A percentile compares a stretch with the other conserved stretches of the same genome.
These are phyloP conservation scores for Candida sp. DNA, from an alignment of 1,139 yeast genomes.

Conservation along the genomic window DNA sequence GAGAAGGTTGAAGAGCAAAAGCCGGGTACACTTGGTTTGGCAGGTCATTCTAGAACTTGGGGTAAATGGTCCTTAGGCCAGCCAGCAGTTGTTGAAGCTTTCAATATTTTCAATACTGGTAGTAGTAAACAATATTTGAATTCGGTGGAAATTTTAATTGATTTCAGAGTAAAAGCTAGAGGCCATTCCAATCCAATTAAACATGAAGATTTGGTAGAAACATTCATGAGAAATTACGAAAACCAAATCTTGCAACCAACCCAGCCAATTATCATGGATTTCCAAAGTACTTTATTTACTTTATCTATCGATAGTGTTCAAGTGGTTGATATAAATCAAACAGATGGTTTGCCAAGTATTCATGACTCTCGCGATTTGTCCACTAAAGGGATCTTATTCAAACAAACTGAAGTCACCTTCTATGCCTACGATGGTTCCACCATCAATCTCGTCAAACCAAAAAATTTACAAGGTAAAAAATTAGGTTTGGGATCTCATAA, in stretches of 20 bases:
- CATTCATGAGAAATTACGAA: conserved; percentile 60
- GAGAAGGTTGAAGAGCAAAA: conserved; percentile 54
- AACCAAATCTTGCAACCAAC: conserved; percentile 88
- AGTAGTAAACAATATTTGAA: conserved; percentile 70
- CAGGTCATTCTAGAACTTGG: conserved; percentile 90
- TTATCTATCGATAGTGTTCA: conserved; percentile 67
- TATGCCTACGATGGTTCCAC: conserved; percentile 73
- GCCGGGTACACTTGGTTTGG: conserved; percentile 78
- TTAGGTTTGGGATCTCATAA: conserved; percentile 12
- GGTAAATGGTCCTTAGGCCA: conserved; percentile 84
- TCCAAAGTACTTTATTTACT: conserved; percentile 69
- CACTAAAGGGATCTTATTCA: conserved; percentile 77
- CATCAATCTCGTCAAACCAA: conserved; percentile 46
- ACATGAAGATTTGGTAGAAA: conserved; percentile 75
- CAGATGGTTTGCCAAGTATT: conserved; percentile 25
- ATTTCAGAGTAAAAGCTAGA: conserved; percentile 66
- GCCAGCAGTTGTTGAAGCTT: conserved; percentile 59
- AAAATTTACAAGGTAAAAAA: conserved; percentile 23
- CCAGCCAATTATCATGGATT: conserved; percentile 80
- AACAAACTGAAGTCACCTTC: conserved; percentile 75
- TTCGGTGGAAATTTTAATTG: conserved; percentile 73
- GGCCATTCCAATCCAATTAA: conserved; percentile 67
- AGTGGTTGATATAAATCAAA: conserved; percentile 60
- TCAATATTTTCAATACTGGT: conserved; percentile 31
- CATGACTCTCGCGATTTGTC: conserved; percentile 37